These are phyloP conservation scores for Quercus aquifolioides DNA, from an alignment of 306 rosid species.

Conservation along the genomic window DNA sequence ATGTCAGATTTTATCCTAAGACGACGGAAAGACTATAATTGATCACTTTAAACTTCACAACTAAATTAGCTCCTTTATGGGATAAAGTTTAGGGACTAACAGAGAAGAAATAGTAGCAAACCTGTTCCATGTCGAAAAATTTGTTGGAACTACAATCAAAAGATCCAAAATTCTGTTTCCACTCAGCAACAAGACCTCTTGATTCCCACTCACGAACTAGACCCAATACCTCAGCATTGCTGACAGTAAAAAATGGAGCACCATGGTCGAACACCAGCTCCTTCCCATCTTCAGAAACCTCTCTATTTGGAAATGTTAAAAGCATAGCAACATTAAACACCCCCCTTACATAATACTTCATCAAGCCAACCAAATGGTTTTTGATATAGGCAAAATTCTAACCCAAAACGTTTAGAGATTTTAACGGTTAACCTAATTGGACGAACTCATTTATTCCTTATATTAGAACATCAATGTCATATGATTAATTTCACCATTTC, in stretches of 20 bases:
- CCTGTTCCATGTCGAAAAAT: slow-evolving; percentile 63
- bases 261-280: slow-evolving; percentile 89
- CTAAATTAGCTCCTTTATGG: too few species aligned
- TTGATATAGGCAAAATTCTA: too few species aligned
- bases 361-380: too few species aligned
- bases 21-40: too few species aligned
- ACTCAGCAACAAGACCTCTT: slow-evolving; percentile 69
- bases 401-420: too few species aligned
- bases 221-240: slow-evolving; percentile 43
- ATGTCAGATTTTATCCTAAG: too few species aligned
- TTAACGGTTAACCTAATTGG: too few species aligned
- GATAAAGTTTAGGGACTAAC: too few species aligned
- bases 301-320: slow-evolving; percentile 39
- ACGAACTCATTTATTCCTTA: too few species aligned
- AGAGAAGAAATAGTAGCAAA: slow-evolving; percentile 17
- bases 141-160: slow-evolving; percentile 58
- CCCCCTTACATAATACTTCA: not conserved
- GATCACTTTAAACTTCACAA: too few species aligned
- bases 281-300: slow-evolving; percentile 69
- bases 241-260: slow-evolving; percentile 74
- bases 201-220: slow-evolving; percentile 79
- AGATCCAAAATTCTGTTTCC: slow-evolving; percentile 71
- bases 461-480: too few species aligned
- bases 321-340: slow-evolving; percentile 12
- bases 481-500: too few species aligned